Base-by-base conservation (phyloP, 1,139 yeast genomes). In the Candida sojae region DNA sequence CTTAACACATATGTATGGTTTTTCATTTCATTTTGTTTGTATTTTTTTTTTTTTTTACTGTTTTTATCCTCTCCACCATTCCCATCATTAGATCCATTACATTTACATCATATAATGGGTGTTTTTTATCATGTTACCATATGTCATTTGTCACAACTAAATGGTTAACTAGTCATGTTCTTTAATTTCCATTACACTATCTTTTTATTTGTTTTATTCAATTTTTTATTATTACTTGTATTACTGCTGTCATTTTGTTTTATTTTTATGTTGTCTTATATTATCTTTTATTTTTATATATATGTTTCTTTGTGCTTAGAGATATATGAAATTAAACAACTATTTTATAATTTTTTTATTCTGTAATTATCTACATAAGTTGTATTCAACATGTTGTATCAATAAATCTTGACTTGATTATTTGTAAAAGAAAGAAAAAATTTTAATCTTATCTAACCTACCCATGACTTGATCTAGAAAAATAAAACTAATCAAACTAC, bases 221-320 rank as follows among this genome's bases (percentile, higher is more conserved):
- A 45, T 39, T 30, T 39, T 33, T 43, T 17, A 17, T 48, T 41
- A 33, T 40, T 46, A 40, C 33, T 46, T 41, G 43, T 39, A 39
- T 39, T 39, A 39, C 43, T 39, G 43, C 26, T 39, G 36, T 39
- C 43, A 39, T 39, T 31, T 31, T 39, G 17, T 39, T 41, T n/a
- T 41, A 21, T 41, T 17, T 29, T 32, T 39, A 32, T 9, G 8
- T 30, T 5, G 8, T 36, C 11, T 13, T 17, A 17, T 39, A 39
- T 17, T 39, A 30, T 39, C 30, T 10, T 11, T 29, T 23, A 30
- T 29, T 28, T 29, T 11, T 39, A 39, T 31, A 28, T 39, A 39
- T 29, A 29, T 39, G 32, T 31, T 30, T 28, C 8, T n/a, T n/a
- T 26, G 12, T 7, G 25, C 30, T 30, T 37, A 25, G 29, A 37